Evolutionary conservation across 352 stramenopile species (phyloP).

Genomic region (Pilasporangium apinafurcum): DNA sequence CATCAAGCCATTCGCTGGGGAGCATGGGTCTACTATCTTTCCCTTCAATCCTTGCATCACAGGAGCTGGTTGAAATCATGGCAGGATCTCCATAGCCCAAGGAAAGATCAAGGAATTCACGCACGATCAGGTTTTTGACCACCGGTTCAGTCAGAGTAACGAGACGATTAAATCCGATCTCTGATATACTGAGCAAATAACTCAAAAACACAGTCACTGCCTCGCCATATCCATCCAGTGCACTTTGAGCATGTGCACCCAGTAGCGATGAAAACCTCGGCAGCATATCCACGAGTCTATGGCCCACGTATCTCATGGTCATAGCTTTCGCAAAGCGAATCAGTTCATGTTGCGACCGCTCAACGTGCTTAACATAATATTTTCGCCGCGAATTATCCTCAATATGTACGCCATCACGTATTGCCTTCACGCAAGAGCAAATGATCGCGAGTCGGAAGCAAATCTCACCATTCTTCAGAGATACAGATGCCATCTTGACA

Average conservation of each 20-base stretch:
- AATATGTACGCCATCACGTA: constrained; percentile 36
- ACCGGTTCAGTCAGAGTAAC: constrained; percentile 51
- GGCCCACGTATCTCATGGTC: constrained; percentile 54
- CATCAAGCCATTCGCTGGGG: constrained; percentile 57
- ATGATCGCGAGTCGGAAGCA: constrained; percentile 51
- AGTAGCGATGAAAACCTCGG: constrained; percentile 20
- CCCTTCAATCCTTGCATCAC: constrained; percentile 60
- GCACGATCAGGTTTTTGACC: constrained; percentile 51
- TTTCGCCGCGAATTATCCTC: constrained; percentile 42
- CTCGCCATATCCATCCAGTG: constrained; percentile 48
- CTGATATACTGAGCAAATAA: constrained; percentile 60
- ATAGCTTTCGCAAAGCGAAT: constrained; percentile 46
- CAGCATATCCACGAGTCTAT: constrained; percentile 52
- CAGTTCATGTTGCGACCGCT: constrained; percentile 46
- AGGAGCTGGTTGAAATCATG: constrained; percentile 63
- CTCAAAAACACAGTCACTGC: constrained; percentile 46
- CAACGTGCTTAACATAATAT: constrained; percentile 59
- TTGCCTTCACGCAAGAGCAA: constrained; percentile 40
- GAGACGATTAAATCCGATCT: constrained; percentile 62
- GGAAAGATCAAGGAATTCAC: constrained; percentile 63
- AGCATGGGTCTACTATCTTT: constrained; percentile 35
- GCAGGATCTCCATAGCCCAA: constrained; percentile 40
- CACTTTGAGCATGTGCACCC: constrained; percentile 20
- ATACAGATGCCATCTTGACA: constrained; percentile 50
- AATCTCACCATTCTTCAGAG: constrained; percentile 27